Conservation (phyloP, 108 stramenopile species). For the Nitzschia sp. region DNA sequence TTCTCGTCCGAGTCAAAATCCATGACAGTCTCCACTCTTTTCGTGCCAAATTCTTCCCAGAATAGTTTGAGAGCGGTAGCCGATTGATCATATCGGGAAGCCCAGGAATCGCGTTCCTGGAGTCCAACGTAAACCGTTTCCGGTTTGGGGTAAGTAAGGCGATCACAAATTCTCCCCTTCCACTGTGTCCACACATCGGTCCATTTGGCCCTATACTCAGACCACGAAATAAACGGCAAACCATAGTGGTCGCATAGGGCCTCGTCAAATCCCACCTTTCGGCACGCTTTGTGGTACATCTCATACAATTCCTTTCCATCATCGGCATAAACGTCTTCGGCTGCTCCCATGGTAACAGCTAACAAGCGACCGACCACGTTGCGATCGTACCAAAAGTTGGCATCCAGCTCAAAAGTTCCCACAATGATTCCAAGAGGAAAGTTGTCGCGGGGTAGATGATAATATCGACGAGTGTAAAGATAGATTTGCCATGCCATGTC, state of each 20-base stretch:
- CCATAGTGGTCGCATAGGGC: slow-evolving; percentile 20
- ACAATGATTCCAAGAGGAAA: slow-evolving; percentile 38
- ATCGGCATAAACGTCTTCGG: slow-evolving; percentile 19
- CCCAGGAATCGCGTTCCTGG: too few species aligned
- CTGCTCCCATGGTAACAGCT: slow-evolving; percentile 42
- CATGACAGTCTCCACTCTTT: not conserved
- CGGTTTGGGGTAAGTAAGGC: not conserved
- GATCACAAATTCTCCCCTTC: slow-evolving; percentile 20
- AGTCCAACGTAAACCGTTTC: not conserved
- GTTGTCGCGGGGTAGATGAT: slow-evolving; percentile 12
- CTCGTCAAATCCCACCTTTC: slow-evolving; percentile 8
- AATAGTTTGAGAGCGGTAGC: not conserved
- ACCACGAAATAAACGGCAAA: slow-evolving; percentile 15
- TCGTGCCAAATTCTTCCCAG: not conserved
- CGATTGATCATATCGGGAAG: not conserved
- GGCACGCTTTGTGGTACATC: slow-evolving; percentile 13
- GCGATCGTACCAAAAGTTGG: slow-evolving; percentile 39
- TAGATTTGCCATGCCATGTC: slow-evolving; percentile 31
- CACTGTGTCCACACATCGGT: slow-evolving; percentile 26
- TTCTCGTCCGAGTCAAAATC: slow-evolving; percentile 1
- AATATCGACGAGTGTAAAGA: slow-evolving; percentile 11
- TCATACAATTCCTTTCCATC: slow-evolving; percentile 12
- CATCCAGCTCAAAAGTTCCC: slow-evolving; percentile 45
- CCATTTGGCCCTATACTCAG: slow-evolving; percentile 7
- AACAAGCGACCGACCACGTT: slow-evolving; percentile 42